A percentile compares a stretch with the other conserved stretches of the same genome.
phyloP scores from a whole-genome alignment of 2,329 filamentous ascomycete species.

The Aureobasidium sp. region DNA sequence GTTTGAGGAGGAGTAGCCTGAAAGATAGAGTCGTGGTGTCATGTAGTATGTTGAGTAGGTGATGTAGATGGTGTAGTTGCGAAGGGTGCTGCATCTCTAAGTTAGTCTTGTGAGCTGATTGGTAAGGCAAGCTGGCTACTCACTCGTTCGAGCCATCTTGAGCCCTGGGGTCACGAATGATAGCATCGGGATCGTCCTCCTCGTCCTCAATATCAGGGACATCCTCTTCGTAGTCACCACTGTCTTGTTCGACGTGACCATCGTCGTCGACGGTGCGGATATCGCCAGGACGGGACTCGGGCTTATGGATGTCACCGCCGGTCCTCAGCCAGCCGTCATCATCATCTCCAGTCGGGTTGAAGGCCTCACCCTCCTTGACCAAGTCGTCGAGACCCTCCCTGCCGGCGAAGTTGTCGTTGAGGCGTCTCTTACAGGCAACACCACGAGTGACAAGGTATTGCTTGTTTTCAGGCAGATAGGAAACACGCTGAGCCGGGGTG shows the following conservation, averaged over 20 bases:
- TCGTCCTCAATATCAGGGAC: slow-evolving; percentile 99
- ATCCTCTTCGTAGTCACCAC: slow-evolving; percentile 66
- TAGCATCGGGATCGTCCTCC: slow-evolving; percentile 86
- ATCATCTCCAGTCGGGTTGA: slow-evolving; percentile 45
- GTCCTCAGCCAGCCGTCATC: slow-evolving; percentile 91
- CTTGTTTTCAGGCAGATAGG: slow-evolving; percentile 77
- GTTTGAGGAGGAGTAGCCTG: slow-evolving; percentile 59
- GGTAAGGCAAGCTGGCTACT: slow-evolving; percentile 22
- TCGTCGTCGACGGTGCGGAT: slow-evolving; percentile 84
- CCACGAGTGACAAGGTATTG: slow-evolving; percentile 93
- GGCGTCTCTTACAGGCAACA: slow-evolving; percentile 82
- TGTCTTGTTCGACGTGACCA: slow-evolving; percentile 71
- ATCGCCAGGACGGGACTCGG: slow-evolving; percentile 67
- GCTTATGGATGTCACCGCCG: slow-evolving; percentile 60
- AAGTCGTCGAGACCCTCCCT: slow-evolving; percentile 79
- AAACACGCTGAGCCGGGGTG: slow-evolving; percentile 65
- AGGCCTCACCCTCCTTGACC: slow-evolving; percentile 53
- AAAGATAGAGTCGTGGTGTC: slow-evolving; percentile 89
- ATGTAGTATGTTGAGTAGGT: slow-evolving; percentile 96
- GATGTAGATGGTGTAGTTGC: slow-evolving; percentile 98
- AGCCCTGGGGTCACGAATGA: slow-evolving; percentile 65
- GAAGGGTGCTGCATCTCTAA: slow-evolving; percentile 54
- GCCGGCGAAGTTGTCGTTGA: slow-evolving; percentile 89
- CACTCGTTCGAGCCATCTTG: slow-evolving; percentile 46
- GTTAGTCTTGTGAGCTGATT: slow-evolving; percentile 15